Evolutionary conservation across 2,329 filamentous ascomycete genomes (phyloP).

Genomic region (Coniella vitis): DNA sequence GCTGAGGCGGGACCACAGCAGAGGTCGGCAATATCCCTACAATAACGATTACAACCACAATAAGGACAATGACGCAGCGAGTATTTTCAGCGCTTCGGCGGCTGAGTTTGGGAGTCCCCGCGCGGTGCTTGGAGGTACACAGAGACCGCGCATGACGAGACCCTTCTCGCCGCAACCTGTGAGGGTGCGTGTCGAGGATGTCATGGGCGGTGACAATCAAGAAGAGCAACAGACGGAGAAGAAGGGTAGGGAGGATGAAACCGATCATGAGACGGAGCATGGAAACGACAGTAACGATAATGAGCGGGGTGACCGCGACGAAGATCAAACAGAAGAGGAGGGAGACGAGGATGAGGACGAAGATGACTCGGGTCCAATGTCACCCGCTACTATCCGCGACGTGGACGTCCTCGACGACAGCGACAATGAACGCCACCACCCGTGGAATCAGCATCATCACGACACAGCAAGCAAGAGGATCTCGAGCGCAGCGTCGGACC

Average conservation of each 20-base stretch:
- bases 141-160: slow-evolving; percentile 45
- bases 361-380: slow-evolving; percentile 15
- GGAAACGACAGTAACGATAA: too few relatives aligned
- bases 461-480: slow-evolving; percentile 4
- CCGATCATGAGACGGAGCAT: slow-evolving; percentile 1
- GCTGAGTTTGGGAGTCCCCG: too few relatives aligned
- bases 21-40: slow-evolving; percentile 26
- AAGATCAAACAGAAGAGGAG: slow-evolving; percentile 4
- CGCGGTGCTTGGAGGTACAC: slow-evolving; percentile 42
- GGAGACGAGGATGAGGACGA: slow-evolving; percentile 19
- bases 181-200: slow-evolving; percentile 26
- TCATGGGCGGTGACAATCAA: slow-evolving; percentile 21
- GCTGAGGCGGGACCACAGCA: slow-evolving; percentile 20
- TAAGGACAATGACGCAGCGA: slow-evolving; percentile 36
- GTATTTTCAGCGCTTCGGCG: slow-evolving; percentile 8
- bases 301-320: too few relatives aligned
- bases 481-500: slow-evolving; percentile 16
- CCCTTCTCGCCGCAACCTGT: slow-evolving; percentile 54
- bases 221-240: slow-evolving; percentile 10
- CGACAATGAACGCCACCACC: not conserved
- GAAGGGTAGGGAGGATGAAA: slow-evolving; percentile 16
- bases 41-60: too few relatives aligned
- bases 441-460: too few relatives aligned
- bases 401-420: slow-evolving; percentile 7
- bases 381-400: slow-evolving; percentile 12